Evolutionary conservation across 208 protist species (phyloP).

Genomic region (Crithidia sp.): DNA sequence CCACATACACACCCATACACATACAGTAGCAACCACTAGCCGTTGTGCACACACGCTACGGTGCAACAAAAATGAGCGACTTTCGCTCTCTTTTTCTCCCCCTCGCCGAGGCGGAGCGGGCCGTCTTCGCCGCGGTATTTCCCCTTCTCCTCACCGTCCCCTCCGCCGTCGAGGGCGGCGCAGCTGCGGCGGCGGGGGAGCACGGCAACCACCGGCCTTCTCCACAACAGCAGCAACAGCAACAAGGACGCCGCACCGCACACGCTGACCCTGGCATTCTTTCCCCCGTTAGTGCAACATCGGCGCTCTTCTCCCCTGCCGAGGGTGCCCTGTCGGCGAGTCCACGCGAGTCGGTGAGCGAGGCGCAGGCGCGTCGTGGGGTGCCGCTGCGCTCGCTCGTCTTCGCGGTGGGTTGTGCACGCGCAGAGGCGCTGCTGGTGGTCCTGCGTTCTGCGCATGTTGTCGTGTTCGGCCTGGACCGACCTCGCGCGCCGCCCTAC

Average conservation of each 20-base stretch:
- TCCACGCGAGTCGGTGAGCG: slow-evolving; percentile 3
- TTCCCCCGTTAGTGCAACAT: too few species aligned
- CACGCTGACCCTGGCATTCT: too few species aligned
- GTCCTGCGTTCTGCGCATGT: slow-evolving; percentile 59
- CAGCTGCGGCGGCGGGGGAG: slow-evolving; percentile 21
- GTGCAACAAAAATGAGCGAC: slow-evolving; percentile 4
- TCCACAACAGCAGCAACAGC: background rate
- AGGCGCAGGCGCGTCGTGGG: background rate
- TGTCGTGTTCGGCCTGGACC: slow-evolving; percentile 56
- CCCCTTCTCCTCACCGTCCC: slow-evolving; percentile 9
- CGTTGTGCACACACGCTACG: too few species aligned
- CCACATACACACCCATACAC: too few species aligned
- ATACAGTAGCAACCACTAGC: too few species aligned
- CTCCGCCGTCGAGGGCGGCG: slow-evolving; percentile 6
- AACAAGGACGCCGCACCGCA: background rate
- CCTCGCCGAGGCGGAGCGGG: slow-evolving; percentile 26
- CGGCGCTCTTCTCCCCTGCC: slow-evolving; percentile 19
- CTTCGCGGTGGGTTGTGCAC: slow-evolving; percentile 51
- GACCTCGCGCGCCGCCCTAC: slow-evolving; percentile 35
- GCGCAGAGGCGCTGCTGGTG: slow-evolving; percentile 48
- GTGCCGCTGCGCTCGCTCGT: slow-evolving; percentile 30
- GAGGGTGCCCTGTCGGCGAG: slow-evolving; percentile 2
- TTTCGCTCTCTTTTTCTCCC: slow-evolving; percentile 42
- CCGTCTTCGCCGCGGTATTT: slow-evolving; percentile 39
- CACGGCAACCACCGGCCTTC: background rate